Percentiles rank a stretch among this genome's conserved stretches.
phyloP scores from a whole-genome alignment of 805 yeast species.

The Crinitomyces ghanaensis region DNA sequence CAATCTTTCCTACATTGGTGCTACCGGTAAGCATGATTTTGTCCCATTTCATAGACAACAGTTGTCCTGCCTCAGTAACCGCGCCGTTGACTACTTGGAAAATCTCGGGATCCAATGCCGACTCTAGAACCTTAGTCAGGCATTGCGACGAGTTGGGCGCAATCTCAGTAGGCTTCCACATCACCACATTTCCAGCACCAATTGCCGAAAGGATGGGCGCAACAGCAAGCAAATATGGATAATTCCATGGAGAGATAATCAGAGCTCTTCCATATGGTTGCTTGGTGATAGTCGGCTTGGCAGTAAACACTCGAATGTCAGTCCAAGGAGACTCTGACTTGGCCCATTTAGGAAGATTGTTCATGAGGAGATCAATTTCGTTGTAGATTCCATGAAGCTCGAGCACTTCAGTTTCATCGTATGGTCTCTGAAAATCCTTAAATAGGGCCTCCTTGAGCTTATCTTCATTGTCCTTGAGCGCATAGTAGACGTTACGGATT shows the following conservation, averaged over 20 bases:
- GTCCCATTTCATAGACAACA: conserved; percentile 60
- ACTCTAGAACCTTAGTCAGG: conserved; percentile 43
- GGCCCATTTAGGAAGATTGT: conserved; percentile 49
- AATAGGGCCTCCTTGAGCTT: conserved; percentile 45
- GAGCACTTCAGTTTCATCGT: conserved; percentile 46
- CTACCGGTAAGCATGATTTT: conserved; percentile 84
- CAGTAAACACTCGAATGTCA: conserved; percentile 13
- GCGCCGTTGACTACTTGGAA: conserved; percentile 64
- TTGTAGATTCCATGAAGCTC: conserved; percentile 43
- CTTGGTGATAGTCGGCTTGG: conserved; percentile 20
- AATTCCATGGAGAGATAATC: conserved; percentile 71
- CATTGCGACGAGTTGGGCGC: conserved; percentile 49
- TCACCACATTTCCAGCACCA: conserved; percentile 75
- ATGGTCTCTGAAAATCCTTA: conserved; percentile 57
- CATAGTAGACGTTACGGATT: conserved; percentile 56
- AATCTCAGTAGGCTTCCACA: conserved; percentile 64
- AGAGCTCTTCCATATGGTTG: conserved; percentile 52
- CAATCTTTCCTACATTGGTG: conserved; percentile 58
- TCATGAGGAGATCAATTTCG: conserved; percentile 51
- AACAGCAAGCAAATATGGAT: conserved; percentile 54
- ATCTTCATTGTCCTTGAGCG: conserved; percentile 46
- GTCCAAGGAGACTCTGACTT: conserved; percentile 32
- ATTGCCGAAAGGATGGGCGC: conserved; percentile 68
- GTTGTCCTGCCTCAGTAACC: conserved; percentile 44
- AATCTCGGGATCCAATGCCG: conserved; percentile 44